These are phyloP conservation scores for Coccomyxa subellipsoidea DNA, from an alignment of 163 green algal genomes.

Conservation along the genomic window DNA sequence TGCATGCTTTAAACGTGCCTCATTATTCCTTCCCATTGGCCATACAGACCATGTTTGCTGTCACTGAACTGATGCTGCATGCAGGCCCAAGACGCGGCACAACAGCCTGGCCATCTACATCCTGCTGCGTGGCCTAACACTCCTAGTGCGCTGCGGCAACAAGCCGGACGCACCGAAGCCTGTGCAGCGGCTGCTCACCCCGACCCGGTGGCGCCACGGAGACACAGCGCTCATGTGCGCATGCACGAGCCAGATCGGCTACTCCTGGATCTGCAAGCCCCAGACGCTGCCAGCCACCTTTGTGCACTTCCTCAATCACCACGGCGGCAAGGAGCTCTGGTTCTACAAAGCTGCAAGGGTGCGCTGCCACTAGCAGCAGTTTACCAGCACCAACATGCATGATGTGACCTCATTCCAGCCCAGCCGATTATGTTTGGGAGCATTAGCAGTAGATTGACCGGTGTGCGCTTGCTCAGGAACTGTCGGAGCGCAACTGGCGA, in stretches of 20 bases:
- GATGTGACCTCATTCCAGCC: too few relatives aligned
- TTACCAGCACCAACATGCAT: too few relatives aligned
- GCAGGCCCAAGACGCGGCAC: conserved; percentile 57
- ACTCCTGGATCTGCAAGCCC: conserved; percentile 85
- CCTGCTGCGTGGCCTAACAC: conserved; percentile 75
- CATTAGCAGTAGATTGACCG: too few relatives aligned
- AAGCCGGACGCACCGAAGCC: conserved; percentile 43
- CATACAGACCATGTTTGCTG: background rate
- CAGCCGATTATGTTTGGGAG: too few relatives aligned
- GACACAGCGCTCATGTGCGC: conserved; percentile 85
- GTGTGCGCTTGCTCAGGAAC: conserved; percentile 1
- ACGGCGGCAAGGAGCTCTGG: conserved; percentile 42
- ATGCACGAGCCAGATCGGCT: conserved; percentile 50
- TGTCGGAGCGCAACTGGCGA: conserved; percentile 20
- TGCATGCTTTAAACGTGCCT: background rate
- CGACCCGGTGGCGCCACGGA: conserved; percentile 71
- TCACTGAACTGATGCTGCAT: background rate
- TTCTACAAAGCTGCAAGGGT: conserved; percentile 29
- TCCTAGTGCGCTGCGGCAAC: conserved; percentile 86
- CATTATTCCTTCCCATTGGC: background rate
- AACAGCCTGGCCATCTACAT: conserved; percentile 87
- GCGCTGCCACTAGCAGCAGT: background rate
- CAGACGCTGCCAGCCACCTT: conserved; percentile 74
- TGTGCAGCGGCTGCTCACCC: conserved; percentile 60
- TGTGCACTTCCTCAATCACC: conserved; percentile 82